phyloP scores from a whole-genome alignment of 306 rosid genomes.

The Canavalia ensiformis region DNA sequence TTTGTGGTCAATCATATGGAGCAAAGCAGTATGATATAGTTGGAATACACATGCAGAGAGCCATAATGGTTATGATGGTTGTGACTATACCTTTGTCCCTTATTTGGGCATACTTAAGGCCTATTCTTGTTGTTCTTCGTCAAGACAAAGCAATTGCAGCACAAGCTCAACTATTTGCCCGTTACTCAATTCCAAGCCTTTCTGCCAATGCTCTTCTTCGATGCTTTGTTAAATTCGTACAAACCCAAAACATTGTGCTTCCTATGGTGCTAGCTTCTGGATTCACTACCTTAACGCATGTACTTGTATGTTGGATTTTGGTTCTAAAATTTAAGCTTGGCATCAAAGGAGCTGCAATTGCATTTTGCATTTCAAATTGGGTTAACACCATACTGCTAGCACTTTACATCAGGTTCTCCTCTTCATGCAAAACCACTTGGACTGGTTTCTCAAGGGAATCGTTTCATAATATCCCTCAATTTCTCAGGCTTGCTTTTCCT shows the following conservation, averaged over 20 bases:
- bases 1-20: slow-evolving; percentile 37
- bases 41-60: slow-evolving; percentile 42
- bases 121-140: not conserved
- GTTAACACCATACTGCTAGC: slow-evolving; percentile 53
- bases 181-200: slow-evolving; percentile 57
- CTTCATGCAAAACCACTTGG: slow-evolving; percentile 64
- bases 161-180: slow-evolving; percentile 58
- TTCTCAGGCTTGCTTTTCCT: slow-evolving; percentile 69
- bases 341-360: slow-evolving; percentile 67
- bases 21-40: slow-evolving; percentile 34
- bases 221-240: slow-evolving; percentile 58
- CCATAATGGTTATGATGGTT: not conserved
- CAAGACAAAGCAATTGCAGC: slow-evolving; percentile 40
- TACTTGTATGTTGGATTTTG: slow-evolving; percentile 62
- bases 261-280: slow-evolving; percentile 58
- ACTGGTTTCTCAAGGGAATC: slow-evolving; percentile 64
- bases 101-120: slow-evolving; percentile 20
- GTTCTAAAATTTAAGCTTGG: slow-evolving; percentile 63
- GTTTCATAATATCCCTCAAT: slow-evolving; percentile 51
- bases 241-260: slow-evolving; percentile 62
- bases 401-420: slow-evolving; percentile 58
- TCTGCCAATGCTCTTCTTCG: slow-evolving; percentile 59
- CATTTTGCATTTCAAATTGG: slow-evolving; percentile 66
- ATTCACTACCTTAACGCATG: slow-evolving; percentile 48
- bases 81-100: not conserved